Percentiles rank a stretch among this genome's conserved stretches.
These are phyloP conservation scores for Blastobotrys illinoisensis DNA, from an alignment of 1,139 yeast genomes.

Conservation along the genomic window DNA sequence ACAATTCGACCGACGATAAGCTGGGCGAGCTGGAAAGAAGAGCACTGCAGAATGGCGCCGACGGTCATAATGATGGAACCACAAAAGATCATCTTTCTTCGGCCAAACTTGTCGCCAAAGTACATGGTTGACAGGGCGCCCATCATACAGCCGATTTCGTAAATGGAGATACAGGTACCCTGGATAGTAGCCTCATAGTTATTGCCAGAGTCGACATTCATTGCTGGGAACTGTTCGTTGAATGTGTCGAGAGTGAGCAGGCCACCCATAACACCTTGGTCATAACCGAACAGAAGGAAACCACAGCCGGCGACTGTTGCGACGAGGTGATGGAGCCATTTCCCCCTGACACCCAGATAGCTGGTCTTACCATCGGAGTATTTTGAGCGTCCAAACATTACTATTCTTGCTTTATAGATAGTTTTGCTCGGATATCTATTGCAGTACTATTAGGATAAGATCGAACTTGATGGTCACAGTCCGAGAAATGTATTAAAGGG, in stretches of 20 bases:
- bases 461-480: background rate
- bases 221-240: conserved; percentile 39
- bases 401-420: background rate
- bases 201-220: conserved; percentile 13
- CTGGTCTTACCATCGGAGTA: conserved; percentile 9
- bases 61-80: conserved; percentile 57
- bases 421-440: background rate
- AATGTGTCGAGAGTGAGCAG: conserved; percentile 40
- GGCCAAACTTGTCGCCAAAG: conserved; percentile 59
- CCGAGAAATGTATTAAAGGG: background rate
- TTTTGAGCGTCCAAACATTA: background rate
- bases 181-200: conserved; percentile 16
- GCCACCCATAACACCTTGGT: conserved; percentile 63
- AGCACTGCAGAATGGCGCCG: conserved; percentile 57
- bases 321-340: conserved; percentile 39
- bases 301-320: conserved; percentile 59
- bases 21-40: conserved; percentile 59
- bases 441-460: background rate
- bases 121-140: conserved; percentile 61
- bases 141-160: conserved; percentile 70
- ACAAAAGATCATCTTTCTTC: conserved; percentile 55
- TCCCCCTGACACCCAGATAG: conserved; percentile 49
- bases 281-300: conserved; percentile 70
- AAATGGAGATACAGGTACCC: conserved; percentile 43
- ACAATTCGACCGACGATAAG: conserved; percentile 68